Evolutionary conservation across 768 basidiomycete genomes (phyloP).

Genomic region (Calocera viscosa): DNA sequence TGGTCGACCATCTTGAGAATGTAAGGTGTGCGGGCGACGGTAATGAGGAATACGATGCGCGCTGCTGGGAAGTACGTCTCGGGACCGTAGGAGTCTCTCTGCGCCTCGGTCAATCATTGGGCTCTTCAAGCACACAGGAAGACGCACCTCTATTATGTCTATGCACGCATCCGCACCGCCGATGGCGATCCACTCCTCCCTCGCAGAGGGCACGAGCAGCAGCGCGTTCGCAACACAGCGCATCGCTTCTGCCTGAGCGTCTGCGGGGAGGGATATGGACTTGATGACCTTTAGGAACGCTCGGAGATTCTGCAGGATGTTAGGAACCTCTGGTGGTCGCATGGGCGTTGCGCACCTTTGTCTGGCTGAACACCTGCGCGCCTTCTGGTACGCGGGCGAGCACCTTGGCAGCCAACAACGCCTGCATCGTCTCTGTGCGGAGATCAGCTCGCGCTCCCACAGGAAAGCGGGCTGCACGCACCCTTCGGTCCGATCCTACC

Average conservation of each 20-base stretch:
- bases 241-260: slow-evolving; percentile 15
- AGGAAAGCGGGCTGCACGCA: not conserved
- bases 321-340: too few species aligned
- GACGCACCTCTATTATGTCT: slow-evolving; percentile 13
- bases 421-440: slow-evolving; percentile 9
- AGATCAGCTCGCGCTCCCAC: not conserved
- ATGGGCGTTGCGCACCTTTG: slow-evolving; percentile 10
- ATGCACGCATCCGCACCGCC: slow-evolving; percentile 13
- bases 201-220: slow-evolving; percentile 16
- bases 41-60: slow-evolving; percentile 19
- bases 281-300: slow-evolving; percentile 12
- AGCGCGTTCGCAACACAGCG: slow-evolving; percentile 20
- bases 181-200: slow-evolving; percentile 15
- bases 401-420: slow-evolving; percentile 18
- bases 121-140: not conserved
- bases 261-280: slow-evolving; percentile 11
- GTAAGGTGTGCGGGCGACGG: slow-evolving; percentile 17
- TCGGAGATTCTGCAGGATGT: not conserved
- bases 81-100: slow-evolving; percentile 11
- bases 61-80: slow-evolving; percentile 17
- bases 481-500: not conserved
- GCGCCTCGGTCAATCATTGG: not conserved
- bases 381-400: slow-evolving; percentile 16
- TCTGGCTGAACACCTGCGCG: slow-evolving; percentile 14
- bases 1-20: slow-evolving; percentile 23